Conservation (phyloP, 306 rosid genomes). For the Hippophae tibetana region DNA sequence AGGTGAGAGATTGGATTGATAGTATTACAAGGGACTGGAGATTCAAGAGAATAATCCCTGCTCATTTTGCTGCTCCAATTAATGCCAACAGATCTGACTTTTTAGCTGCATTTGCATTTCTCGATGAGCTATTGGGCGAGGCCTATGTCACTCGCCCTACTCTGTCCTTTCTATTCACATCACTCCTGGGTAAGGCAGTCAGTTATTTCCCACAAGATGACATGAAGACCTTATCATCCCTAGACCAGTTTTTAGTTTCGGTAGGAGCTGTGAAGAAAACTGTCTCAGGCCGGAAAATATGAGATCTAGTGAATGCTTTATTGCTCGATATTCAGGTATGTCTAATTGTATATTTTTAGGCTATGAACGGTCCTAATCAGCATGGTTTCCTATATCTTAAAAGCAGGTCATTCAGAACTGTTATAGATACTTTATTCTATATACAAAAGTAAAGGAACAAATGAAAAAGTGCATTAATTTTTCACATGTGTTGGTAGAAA, state of each 20-base stretch:
- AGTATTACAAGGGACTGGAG: slow-evolving; percentile 66
- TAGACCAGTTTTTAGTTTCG: slow-evolving; percentile 74
- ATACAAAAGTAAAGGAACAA: slow-evolving; percentile 3
- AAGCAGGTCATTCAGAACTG: neutral
- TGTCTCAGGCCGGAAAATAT: slow-evolving; percentile 63
- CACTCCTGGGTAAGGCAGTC: slow-evolving; percentile 83
- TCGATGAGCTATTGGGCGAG: slow-evolving; percentile 79
- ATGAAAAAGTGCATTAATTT: neutral
- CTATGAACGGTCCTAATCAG: slow-evolving; percentile 11
- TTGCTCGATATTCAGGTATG: slow-evolving; percentile 5
- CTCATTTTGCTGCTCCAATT: slow-evolving; percentile 83
- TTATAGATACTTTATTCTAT: neutral
- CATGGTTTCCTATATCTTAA: slow-evolving; percentile 19
- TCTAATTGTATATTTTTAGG: slow-evolving; percentile 18
- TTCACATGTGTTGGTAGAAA: slow-evolving; percentile 1
- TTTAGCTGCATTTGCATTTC: slow-evolving; percentile 68
- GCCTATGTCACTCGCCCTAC: slow-evolving; percentile 40
- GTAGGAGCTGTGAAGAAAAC: slow-evolving; percentile 92
- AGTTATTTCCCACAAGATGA: slow-evolving; percentile 94
- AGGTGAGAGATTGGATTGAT: slow-evolving; percentile 94
- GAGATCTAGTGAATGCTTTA: slow-evolving; percentile 15
- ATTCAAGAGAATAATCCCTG: slow-evolving; percentile 84
- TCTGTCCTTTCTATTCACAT: slow-evolving; percentile 57
- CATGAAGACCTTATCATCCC: slow-evolving; percentile 90
- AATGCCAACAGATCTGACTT: slow-evolving; percentile 66